A percentile compares a stretch with the other conserved stretches of the same genome.
Conservation (phyloP, 495 filamentous ascomycete genomes). For the Pseudevernia furfuracea region DNA sequence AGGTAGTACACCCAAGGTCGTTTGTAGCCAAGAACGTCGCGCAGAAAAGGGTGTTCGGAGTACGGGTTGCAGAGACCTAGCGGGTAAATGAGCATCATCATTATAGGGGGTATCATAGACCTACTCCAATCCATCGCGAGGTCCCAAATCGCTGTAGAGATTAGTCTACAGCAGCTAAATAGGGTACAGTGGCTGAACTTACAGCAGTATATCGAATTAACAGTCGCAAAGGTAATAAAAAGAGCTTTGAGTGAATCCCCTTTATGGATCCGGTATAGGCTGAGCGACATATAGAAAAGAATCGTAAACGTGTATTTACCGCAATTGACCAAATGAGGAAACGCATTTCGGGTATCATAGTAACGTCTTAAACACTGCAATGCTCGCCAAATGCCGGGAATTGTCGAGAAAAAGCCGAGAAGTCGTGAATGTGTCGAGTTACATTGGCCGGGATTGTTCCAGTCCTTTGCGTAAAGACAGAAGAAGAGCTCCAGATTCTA, state of each 20-base stretch:
- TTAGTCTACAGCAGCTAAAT: not conserved
- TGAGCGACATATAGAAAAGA: slow-evolving; percentile 64
- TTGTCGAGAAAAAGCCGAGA: slow-evolving; percentile 74
- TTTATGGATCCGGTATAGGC: slow-evolving; percentile 70
- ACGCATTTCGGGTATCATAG: slow-evolving; percentile 72
- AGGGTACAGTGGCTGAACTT: slow-evolving; percentile 28
- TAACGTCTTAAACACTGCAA: slow-evolving; percentile 90
- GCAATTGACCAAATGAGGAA: slow-evolving; percentile 88
- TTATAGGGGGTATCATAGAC: slow-evolving; percentile 9
- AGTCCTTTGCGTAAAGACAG: slow-evolving; percentile 75
- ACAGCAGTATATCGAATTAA: slow-evolving; percentile 79
- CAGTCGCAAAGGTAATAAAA: slow-evolving; percentile 69
- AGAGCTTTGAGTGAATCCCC: slow-evolving; percentile 48
- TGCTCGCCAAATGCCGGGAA: slow-evolving; percentile 82
- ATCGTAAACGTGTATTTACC: slow-evolving; percentile 88
- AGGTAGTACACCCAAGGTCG: slow-evolving; percentile 71
- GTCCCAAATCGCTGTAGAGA: slow-evolving; percentile 69
- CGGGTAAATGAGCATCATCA: slow-evolving; percentile 3
- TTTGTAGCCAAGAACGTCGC: slow-evolving; percentile 74
- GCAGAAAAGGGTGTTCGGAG: slow-evolving; percentile 59
- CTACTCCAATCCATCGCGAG: slow-evolving; percentile 89
- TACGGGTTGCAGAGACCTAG: slow-evolving; percentile 62
- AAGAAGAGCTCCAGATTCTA: slow-evolving; percentile 90
- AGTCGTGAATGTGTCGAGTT: slow-evolving; percentile 80
- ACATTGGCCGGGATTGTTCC: slow-evolving; percentile 63